Evolutionary conservation across 805 yeast genomes (phyloP), one percentile per base, ranked within the genome.

Genomic region (Saturnispora halmiae): DNA sequence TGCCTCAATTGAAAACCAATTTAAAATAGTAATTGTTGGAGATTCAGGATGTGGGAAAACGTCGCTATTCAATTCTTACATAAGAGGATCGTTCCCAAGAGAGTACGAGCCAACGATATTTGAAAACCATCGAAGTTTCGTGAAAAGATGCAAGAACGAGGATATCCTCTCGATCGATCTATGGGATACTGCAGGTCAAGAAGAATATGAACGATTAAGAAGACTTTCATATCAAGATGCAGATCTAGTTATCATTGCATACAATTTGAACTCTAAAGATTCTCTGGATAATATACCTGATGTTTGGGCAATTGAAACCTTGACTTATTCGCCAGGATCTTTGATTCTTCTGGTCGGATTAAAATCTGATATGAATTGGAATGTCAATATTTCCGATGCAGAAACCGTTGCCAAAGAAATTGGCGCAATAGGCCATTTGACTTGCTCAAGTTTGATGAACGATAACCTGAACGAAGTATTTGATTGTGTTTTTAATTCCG

Each of bases 21-120:
- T 59, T 44, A 63, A 63, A 37, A 50, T 61, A 67, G 97, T 92
- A 46, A 96, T 90, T 47, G 96, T 92, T 38, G 98, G 98, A 49
- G 98, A 92, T 66, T 96, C 97, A 75, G 97, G 97, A 54, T 96
- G 92, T 51, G 98, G 98, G 55, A 90, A 87, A 56, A 90, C 97
- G 8, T 90, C 97, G 64, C 75, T 92, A 45, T 74, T 92, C 51
- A 90, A 92, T 55, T 87, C 96, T 44, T 90, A 90, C 65, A 87
- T 96, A 39, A 86, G 95, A 43, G 85, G 87, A 63, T 87, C 87
- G 59, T 90, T 90, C 64, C 98, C 98, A 22, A 84, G 92, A 31
- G 96, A 90, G 64, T 90, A 90, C 61, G 96, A 92, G 41, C 97
- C 97, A 47, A 90, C 98, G 18, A 96, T 90, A 37, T 87, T 90